phyloP scores from a whole-genome alignment of 2,329 filamentous ascomycete genomes.

The Fusarium pseudoanthophilum region DNA sequence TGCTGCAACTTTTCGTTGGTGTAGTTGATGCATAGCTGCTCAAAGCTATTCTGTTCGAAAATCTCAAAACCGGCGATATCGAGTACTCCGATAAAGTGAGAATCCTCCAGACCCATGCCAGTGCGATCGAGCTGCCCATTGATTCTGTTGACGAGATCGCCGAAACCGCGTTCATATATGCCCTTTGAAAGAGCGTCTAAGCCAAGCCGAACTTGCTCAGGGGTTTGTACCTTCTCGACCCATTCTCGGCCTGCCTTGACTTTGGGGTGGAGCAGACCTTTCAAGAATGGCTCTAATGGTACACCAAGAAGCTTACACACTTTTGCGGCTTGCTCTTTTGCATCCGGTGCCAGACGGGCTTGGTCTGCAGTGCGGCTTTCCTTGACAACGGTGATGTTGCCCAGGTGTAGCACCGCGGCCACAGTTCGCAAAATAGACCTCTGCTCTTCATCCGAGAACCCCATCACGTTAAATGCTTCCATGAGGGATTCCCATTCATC shows the following conservation, averaged over 20 bases:
- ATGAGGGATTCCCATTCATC: slow-evolving; percentile 92
- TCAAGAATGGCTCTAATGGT: slow-evolving; percentile 83
- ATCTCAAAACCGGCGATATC: slow-evolving; percentile 99
- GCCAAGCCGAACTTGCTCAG: slow-evolving; percentile 90
- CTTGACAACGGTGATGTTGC: slow-evolving; percentile 89
- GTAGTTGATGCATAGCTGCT: slow-evolving; percentile 99
- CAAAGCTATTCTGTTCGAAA: slow-evolving; percentile 97
- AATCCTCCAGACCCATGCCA: slow-evolving; percentile 85
- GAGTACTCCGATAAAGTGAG: slow-evolving; percentile 95
- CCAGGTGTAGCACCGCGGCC: slow-evolving; percentile 90
- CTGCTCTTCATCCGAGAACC: slow-evolving; percentile 88
- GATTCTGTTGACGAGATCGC: slow-evolving; percentile 90
- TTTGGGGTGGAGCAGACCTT: slow-evolving; percentile 87
- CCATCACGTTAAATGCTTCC: slow-evolving; percentile 95
- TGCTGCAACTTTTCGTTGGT: slow-evolving; percentile 99
- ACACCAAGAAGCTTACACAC: slow-evolving; percentile 90
- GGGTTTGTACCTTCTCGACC: slow-evolving; percentile 98
- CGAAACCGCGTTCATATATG: slow-evolving; percentile 96
- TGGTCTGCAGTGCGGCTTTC: slow-evolving; percentile 93
- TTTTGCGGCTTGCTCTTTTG: slow-evolving; percentile 77
- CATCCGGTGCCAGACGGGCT: slow-evolving; percentile 81
- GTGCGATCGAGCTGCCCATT: slow-evolving; percentile 92
- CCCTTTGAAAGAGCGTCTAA: slow-evolving; percentile 95
- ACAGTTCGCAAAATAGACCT: slow-evolving; percentile 84
- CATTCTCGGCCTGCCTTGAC: slow-evolving; percentile 97